Evolutionary conservation across 805 yeast species (phyloP).

Genomic region (Yamadazyma akitaensis): DNA sequence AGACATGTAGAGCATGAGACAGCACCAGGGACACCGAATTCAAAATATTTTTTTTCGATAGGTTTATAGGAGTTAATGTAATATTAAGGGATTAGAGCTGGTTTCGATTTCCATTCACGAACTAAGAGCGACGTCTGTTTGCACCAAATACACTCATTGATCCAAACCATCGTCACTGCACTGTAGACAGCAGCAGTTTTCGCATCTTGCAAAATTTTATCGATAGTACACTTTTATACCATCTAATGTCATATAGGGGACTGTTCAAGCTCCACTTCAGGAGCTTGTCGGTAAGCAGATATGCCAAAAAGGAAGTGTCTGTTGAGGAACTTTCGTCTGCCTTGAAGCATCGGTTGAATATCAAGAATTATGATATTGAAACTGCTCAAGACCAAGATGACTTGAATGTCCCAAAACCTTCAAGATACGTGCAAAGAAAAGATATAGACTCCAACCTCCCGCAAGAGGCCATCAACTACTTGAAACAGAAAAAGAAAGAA

Average conservation of each 20-base stretch:
- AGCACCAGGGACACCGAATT: too few species aligned
- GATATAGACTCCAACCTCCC: neutral
- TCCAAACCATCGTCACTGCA: too few species aligned
- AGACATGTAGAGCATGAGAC: too few species aligned
- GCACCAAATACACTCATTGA: too few species aligned
- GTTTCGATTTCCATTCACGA: too few species aligned
- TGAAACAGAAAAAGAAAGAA: conserved; percentile 1
- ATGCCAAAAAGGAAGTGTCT: conserved; percentile 1
- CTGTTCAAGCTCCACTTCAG: neutral
- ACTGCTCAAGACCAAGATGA: neutral
- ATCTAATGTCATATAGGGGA: neutral
- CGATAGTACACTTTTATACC: too few species aligned
- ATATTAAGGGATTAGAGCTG: too few species aligned
- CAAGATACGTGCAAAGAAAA: neutral
- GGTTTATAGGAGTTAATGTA: neutral
- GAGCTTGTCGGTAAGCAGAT: neutral
- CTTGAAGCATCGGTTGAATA: conserved; percentile 8
- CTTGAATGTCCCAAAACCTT: neutral
- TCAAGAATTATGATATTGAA: conserved; percentile 2
- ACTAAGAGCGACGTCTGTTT: too few species aligned
- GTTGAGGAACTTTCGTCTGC: conserved; percentile 10
- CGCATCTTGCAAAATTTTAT: too few species aligned
- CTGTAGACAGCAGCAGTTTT: too few species aligned
- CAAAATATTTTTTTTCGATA: neutral
- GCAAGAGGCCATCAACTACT: neutral